Conservation (phyloP, 2,329 filamentous ascomycete species). For the Colletotrichum cordylinicola region DNA sequence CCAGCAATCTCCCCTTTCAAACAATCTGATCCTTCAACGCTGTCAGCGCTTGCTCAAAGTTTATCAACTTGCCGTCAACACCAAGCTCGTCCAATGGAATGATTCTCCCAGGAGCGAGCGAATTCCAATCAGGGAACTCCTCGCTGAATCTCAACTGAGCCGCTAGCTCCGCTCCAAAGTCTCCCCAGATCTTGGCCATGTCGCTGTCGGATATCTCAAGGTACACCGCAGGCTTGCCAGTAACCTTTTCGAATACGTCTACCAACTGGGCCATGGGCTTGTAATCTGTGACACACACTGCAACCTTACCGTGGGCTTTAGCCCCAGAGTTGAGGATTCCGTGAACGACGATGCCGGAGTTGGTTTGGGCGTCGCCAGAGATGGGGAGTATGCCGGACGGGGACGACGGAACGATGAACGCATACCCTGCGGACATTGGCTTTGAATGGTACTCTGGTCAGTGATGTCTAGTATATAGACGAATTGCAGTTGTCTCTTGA, state of each 20-base stretch:
- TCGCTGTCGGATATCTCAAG: background rate
- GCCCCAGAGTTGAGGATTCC: constrained; percentile 22
- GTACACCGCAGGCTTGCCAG: constrained; percentile 25
- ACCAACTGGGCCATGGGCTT: constrained; percentile 27
- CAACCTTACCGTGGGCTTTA: constrained; percentile 24
- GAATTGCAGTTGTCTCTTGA: background rate
- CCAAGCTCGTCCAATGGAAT: background rate
- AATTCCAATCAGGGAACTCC: background rate
- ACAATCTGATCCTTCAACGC: background rate
- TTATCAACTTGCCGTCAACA: background rate
- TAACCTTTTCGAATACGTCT: constrained; percentile 27
- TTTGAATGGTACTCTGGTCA: background rate
- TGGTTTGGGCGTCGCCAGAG: constrained; percentile 27
- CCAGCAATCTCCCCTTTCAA: background rate
- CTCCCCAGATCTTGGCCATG: background rate
- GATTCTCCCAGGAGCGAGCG: background rate
- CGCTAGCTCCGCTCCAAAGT: background rate
- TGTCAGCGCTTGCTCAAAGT: background rate
- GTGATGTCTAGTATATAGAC: background rate
- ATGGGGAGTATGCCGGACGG: constrained; percentile 27
- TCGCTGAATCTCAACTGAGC: background rate
- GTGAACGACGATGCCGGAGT: constrained; percentile 29
- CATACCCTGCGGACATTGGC: constrained; percentile 22
- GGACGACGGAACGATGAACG: constrained; percentile 25
- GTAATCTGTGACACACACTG: constrained; percentile 29